These are phyloP conservation scores for Phytophthora kernoviae DNA, from an alignment of 352 stramenopile species.

Conservation along the genomic window DNA sequence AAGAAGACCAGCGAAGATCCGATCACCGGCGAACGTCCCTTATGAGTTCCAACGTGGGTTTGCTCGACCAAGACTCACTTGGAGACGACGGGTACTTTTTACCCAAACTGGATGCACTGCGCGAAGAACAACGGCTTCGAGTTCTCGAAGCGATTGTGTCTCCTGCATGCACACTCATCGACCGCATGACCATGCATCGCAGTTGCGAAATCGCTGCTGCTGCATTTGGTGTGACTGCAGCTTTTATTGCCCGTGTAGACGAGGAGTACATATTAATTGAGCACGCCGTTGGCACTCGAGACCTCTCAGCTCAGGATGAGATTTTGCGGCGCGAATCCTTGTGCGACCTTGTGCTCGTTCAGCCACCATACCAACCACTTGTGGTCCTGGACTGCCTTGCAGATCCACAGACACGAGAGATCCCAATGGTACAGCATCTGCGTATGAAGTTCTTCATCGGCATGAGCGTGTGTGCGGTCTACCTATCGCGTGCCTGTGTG, in stretches of 20 bases:
- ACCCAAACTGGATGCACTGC: constrained; percentile 40
- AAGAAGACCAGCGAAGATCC: constrained; percentile 24
- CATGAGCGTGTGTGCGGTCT: constrained; percentile 48
- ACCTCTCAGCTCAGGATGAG: constrained; percentile 29
- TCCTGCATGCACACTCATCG: constrained; percentile 60
- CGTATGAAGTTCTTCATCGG: constrained; percentile 59
- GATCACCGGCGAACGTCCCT: constrained; percentile 54
- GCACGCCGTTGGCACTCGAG: constrained; percentile 38
- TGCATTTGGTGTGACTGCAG: constrained; percentile 47
- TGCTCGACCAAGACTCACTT: constrained; percentile 53
- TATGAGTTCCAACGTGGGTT: constrained; percentile 53
- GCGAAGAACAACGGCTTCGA: constrained; percentile 50
- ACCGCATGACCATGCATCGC: constrained; percentile 58
- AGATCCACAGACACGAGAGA: constrained; percentile 52
- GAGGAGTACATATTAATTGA: constrained; percentile 56
- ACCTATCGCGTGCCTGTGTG: constrained; percentile 63
- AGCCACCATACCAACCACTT: constrained; percentile 44
- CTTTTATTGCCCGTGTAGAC: constrained; percentile 66
- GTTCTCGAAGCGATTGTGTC: constrained; percentile 59
- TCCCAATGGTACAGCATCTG: constrained; percentile 64
- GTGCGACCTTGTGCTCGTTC: constrained; percentile 64
- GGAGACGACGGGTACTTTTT: constrained; percentile 47
- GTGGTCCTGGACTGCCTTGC: constrained; percentile 51
- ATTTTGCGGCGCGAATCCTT: constrained; percentile 53
- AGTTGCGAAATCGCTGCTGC: constrained; percentile 55